phyloP scores from a whole-genome alignment of 768 basidiomycete species.

The Grammothele lineata region DNA sequence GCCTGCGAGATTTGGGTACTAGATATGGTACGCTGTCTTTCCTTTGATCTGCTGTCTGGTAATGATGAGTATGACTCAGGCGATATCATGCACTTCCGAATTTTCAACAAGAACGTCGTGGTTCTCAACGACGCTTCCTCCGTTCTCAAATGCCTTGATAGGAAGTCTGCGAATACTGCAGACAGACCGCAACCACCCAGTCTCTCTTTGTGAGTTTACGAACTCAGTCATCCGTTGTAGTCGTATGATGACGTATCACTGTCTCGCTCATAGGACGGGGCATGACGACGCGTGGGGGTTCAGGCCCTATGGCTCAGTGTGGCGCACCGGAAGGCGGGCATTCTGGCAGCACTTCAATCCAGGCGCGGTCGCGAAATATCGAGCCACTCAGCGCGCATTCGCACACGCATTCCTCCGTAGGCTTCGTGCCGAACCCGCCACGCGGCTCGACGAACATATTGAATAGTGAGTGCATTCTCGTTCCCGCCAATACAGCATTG shows the following conservation, averaged over 20 bases:
- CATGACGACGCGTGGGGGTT: too few species aligned
- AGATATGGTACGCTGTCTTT: background rate
- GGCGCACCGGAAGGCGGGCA: background rate
- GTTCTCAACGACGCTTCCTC: slow-evolving; percentile 26
- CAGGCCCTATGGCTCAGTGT: background rate
- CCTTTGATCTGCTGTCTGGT: too few species aligned
- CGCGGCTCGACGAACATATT: background rate
- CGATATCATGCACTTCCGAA: background rate
- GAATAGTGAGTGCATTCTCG: background rate
- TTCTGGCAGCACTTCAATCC: background rate
- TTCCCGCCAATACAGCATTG: too few species aligned
- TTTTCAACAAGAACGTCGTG: background rate
- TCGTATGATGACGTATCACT: too few species aligned
- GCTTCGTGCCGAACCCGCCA: background rate
- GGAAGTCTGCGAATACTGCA: slow-evolving; percentile 42
- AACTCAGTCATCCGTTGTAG: background rate
- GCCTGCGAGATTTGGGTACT: background rate
- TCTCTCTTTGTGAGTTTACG: background rate
- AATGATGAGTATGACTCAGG: too few species aligned
- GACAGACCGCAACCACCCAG: slow-evolving; percentile 35
- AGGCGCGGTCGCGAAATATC: background rate
- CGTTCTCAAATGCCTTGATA: slow-evolving; percentile 41
- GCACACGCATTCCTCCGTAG: background rate
- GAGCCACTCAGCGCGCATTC: background rate
- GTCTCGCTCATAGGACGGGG: background rate